phyloP scores from a whole-genome alignment of 768 basidiomycete species.

The Lanmaoa pseudosensibilis region DNA sequence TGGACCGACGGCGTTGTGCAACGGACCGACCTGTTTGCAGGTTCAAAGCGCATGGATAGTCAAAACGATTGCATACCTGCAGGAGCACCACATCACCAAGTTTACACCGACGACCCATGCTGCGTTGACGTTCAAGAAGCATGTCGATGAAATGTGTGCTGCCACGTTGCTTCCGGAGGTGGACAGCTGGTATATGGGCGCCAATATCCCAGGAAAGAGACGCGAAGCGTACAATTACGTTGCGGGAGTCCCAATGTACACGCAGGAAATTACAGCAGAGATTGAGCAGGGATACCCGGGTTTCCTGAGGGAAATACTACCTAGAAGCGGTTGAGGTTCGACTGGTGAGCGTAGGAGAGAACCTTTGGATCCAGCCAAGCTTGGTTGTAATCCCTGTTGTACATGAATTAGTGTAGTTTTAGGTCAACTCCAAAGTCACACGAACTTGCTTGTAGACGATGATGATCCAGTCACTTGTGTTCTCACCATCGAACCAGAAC shows the following conservation, averaged over 20 bases:
- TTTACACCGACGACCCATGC: slow-evolving; percentile 10
- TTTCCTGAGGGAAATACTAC: slow-evolving; percentile 4
- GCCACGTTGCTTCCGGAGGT: neutral
- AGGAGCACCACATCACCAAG: slow-evolving; percentile 13
- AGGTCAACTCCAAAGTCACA: neutral
- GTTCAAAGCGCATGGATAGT: slow-evolving; percentile 10
- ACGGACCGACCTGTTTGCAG: slow-evolving; percentile 4
- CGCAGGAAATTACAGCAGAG: slow-evolving; percentile 4
- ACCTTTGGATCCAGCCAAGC: too few relatives aligned
- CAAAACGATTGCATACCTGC: slow-evolving; percentile 10
- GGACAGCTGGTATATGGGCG: slow-evolving; percentile 6
- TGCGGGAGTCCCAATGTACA: neutral
- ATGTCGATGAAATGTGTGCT: neutral
- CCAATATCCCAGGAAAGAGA: slow-evolving; percentile 13
- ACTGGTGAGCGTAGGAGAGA: too few relatives aligned
- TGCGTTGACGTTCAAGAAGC: slow-evolving; percentile 12
- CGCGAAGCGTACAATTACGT: slow-evolving; percentile 8
- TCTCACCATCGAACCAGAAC: neutral
- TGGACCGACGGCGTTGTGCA: slow-evolving; percentile 11
- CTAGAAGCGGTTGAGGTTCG: too few relatives aligned
- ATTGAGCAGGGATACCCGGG: slow-evolving; percentile 11
- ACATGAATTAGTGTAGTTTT: neutral
- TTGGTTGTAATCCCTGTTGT: too few relatives aligned
- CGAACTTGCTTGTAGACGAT: too few relatives aligned
- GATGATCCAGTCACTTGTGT: too few relatives aligned